Conservation (phyloP, 495 filamentous ascomycete species). For the Haplographium delicatum region DNA sequence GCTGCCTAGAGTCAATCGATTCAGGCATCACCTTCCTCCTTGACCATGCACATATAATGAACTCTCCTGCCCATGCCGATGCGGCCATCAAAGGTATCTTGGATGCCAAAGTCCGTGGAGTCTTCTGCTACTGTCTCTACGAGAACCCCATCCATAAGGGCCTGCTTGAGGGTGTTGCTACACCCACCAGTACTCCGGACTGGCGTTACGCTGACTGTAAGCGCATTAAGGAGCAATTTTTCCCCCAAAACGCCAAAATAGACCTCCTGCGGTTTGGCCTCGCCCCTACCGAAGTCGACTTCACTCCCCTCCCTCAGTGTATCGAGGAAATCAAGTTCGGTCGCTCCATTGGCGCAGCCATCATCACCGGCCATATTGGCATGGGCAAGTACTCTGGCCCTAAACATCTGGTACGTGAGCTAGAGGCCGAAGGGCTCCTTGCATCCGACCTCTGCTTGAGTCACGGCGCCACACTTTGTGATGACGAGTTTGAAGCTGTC, state of each 20-base stretch:
- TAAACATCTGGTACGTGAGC: neutral
- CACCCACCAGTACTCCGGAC: neutral
- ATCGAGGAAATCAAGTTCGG: neutral
- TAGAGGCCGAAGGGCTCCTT: neutral
- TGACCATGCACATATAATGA: neutral
- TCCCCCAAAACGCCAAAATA: neutral
- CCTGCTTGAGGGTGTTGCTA: neutral
- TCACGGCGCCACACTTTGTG: neutral
- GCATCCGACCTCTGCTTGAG: neutral
- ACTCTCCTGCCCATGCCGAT: slow-evolving; percentile 3
- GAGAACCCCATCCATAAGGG: neutral
- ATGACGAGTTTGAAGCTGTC: neutral
- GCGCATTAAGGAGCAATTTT: neutral
- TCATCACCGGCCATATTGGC: slow-evolving; percentile 8
- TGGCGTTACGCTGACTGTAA: neutral
- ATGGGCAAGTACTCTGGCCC: neutral
- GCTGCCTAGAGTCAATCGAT: neutral
- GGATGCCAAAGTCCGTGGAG: neutral
- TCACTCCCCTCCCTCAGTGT: neutral
- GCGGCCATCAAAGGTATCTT: neutral
- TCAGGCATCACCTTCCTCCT: neutral
- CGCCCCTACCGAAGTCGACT: neutral
- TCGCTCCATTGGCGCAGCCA: neutral
- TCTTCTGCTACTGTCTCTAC: neutral
- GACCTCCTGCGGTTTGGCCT: neutral